These are phyloP conservation scores for Ophiostoma sp. DNA, from an alignment of 2,329 filamentous ascomycete species.

Conservation along the genomic window DNA sequence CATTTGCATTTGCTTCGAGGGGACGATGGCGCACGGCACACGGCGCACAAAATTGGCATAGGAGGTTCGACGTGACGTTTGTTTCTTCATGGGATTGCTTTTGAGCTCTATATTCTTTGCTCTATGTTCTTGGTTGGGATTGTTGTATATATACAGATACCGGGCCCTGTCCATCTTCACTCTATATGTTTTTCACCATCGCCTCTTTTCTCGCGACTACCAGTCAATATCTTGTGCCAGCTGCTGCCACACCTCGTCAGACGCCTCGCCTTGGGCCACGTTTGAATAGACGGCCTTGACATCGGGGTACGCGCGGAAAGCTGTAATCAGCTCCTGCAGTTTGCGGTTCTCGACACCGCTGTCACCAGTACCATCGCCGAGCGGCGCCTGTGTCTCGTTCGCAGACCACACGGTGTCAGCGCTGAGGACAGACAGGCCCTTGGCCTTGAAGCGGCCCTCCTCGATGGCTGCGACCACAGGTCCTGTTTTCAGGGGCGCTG, in stretches of 20 bases:
- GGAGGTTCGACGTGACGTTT: background rate
- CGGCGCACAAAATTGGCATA: constrained; percentile 3
- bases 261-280: constrained; percentile 50
- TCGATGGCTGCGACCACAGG: constrained; percentile 65
- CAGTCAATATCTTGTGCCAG: constrained; percentile 55
- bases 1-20: background rate
- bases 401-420: constrained; percentile 83
- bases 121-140: background rate
- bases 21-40: constrained; percentile 7
- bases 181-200: background rate
- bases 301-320: constrained; percentile 66
- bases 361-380: constrained; percentile 56
- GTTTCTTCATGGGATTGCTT: background rate
- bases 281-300: constrained; percentile 83
- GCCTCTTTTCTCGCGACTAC: constrained; percentile 33
- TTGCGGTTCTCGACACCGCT: constrained; percentile 56
- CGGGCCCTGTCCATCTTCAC: background rate
- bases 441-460: constrained; percentile 49
- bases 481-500: constrained; percentile 65
- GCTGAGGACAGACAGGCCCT: constrained; percentile 63
- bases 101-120: background rate
- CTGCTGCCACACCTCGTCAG: constrained; percentile 55
- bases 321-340: constrained; percentile 60
- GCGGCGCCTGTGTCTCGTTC: constrained; percentile 70
- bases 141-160: constrained; percentile 13